phyloP scores from a whole-genome alignment of 1,139 yeast genomes.

The Diutina ranongensis region DNA sequence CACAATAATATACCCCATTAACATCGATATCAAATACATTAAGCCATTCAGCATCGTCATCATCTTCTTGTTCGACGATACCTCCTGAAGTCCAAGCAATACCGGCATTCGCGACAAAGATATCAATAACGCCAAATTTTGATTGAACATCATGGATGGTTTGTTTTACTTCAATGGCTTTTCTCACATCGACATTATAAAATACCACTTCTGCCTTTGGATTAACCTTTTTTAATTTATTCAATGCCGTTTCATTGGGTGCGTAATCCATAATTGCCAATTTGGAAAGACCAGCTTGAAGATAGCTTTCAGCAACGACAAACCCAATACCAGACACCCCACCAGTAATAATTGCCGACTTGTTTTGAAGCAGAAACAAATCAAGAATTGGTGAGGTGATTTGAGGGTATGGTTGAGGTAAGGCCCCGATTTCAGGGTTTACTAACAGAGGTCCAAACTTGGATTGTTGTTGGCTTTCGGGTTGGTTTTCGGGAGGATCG shows the following conservation, averaged over 20 bases:
- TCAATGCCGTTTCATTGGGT: constrained; percentile 19
- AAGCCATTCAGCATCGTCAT: constrained; percentile 30
- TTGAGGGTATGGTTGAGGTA: constrained; percentile 4
- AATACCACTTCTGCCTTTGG: constrained; percentile 14
- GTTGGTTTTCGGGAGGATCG: not conserved
- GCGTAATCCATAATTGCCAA: constrained; percentile 35
- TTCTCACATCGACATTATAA: constrained; percentile 30
- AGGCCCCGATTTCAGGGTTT: constrained; percentile 1
- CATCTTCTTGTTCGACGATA: constrained; percentile 24
- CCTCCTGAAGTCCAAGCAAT: constrained; percentile 33
- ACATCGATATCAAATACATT: constrained; percentile 33
- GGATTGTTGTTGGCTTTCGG: not conserved
- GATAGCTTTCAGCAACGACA: constrained; percentile 32
- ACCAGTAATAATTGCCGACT: constrained; percentile 32
- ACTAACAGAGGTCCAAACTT: not conserved
- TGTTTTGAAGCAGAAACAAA: constrained; percentile 24
- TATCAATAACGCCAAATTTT: constrained; percentile 33
- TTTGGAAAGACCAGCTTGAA: constrained; percentile 30
- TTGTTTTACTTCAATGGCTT: constrained; percentile 23
- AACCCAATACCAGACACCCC: constrained; percentile 36
- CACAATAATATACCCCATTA: constrained; percentile 35
- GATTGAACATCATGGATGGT: constrained; percentile 21
- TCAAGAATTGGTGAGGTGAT: constrained; percentile 15
- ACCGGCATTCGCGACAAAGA: constrained; percentile 44
- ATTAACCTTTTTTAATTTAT: constrained; percentile 17